These are phyloP conservation scores for Inga oerstediana DNA, from an alignment of 306 rosid genomes.

Conservation along the genomic window DNA sequence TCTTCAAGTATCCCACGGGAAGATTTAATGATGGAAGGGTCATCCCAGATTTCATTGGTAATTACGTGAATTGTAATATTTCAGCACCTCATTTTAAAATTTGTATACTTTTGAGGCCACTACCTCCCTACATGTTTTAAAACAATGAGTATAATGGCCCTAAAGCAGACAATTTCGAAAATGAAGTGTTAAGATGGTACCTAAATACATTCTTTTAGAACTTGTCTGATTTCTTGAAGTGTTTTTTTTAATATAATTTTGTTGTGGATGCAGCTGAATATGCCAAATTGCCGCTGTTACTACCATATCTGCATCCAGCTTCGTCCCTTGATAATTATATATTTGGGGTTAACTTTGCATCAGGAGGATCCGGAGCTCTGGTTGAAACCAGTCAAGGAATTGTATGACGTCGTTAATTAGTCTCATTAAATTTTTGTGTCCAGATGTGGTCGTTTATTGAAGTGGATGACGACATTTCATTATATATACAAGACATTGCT, in stretches of 20 bases:
- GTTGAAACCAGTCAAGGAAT: background rate
- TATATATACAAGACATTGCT: too few species aligned
- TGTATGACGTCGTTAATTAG: background rate
- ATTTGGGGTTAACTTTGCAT: constrained; percentile 46
- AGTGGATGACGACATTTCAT: too few species aligned
- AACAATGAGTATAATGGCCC: too few species aligned
- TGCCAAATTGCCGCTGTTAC: constrained; percentile 30
- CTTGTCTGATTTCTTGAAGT: background rate
- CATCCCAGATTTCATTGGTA: constrained; percentile 42
- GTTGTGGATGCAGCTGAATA: constrained; percentile 38
- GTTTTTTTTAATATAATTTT: background rate
- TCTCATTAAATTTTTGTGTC: background rate
- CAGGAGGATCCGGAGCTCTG: constrained; percentile 40
- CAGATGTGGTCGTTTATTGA: background rate
- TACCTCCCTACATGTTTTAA: too few species aligned
- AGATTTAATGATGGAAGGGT: constrained; percentile 50
- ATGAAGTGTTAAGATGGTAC: too few species aligned
- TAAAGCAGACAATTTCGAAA: too few species aligned
- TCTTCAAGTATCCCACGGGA: constrained; percentile 45
- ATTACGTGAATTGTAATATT: too few species aligned
- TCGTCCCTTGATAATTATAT: background rate
- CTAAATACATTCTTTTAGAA: background rate
- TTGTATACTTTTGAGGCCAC: too few species aligned
- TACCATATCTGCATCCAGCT: constrained; percentile 42
- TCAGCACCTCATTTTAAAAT: too few species aligned